phyloP scores from a whole-genome alignment of 306 rosid genomes.

The Coriaria nepalensis region DNA sequence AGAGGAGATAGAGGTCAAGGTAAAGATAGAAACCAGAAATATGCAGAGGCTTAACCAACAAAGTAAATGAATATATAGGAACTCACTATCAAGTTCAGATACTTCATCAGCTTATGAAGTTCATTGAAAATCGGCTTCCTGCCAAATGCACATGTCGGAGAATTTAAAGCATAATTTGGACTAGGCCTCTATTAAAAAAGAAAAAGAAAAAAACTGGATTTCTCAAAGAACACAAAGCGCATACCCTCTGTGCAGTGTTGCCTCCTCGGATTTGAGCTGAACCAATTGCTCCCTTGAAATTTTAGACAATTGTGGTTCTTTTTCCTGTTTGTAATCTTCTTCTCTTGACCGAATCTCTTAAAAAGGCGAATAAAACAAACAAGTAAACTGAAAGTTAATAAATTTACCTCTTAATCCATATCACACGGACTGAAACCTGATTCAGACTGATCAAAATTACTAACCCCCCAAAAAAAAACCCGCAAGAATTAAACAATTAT shows the following conservation, averaged over 20 bases:
- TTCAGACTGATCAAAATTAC: not conserved
- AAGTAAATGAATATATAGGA: not conserved
- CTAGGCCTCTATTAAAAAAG: no score
- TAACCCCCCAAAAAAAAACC: no score
- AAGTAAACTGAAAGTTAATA: not conserved
- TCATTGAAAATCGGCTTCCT: constrained; percentile 65
- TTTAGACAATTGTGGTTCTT: constrained; percentile 36
- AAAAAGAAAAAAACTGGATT: not conserved
- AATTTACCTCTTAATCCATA: not conserved
- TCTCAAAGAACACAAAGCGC: constrained; percentile 3
- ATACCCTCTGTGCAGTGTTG: constrained; percentile 45
- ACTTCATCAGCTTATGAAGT: constrained; percentile 52
- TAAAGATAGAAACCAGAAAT: constrained; percentile 2
- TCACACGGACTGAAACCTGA: not conserved
- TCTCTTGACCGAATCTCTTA: constrained; percentile 54
- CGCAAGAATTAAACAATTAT: no score
- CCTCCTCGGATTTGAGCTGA: constrained; percentile 49
- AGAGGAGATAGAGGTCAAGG: no score
- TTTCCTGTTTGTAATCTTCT: constrained; percentile 38
- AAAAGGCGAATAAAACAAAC: not conserved
- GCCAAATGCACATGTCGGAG: not conserved
- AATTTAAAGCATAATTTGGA: no score
- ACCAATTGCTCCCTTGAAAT: constrained; percentile 50
- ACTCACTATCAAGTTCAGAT: constrained; percentile 49
- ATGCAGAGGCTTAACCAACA: no score